phyloP scores from a whole-genome alignment of 495 filamentous ascomycete genomes.

The Hypomontagnella monticulosa region DNA sequence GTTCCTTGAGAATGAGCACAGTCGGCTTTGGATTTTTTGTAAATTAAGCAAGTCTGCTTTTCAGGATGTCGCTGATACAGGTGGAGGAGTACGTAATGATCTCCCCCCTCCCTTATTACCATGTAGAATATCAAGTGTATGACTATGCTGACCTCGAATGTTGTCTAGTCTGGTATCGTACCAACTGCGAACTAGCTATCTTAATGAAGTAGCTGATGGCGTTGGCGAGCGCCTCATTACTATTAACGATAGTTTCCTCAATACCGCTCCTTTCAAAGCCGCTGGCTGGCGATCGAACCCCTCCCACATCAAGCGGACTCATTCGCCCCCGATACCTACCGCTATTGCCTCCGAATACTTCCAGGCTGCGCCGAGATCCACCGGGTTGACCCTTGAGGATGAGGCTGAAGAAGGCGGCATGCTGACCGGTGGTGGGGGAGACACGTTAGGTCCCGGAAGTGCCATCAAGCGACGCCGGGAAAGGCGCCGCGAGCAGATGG shows the following conservation, averaged over 20 bases:
- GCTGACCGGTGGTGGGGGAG: slow-evolving; percentile 76
- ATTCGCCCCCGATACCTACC: slow-evolving; percentile 96
- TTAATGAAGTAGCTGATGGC: slow-evolving; percentile 90
- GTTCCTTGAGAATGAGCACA: slow-evolving; percentile 24
- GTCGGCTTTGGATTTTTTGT: slow-evolving; percentile 8
- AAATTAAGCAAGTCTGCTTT: slow-evolving; percentile 12
- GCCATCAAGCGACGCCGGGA: slow-evolving; percentile 64
- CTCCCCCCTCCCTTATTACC: slow-evolving; percentile 13
- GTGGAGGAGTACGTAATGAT: slow-evolving; percentile 85
- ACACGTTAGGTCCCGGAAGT: slow-evolving; percentile 74
- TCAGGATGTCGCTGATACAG: slow-evolving; percentile 88
- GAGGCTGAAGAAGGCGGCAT: slow-evolving; percentile 85
- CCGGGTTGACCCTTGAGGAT: slow-evolving; percentile 69
- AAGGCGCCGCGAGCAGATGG: slow-evolving; percentile 76
- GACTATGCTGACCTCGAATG: slow-evolving; percentile 17
- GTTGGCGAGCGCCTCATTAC: slow-evolving; percentile 95
- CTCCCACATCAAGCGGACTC: slow-evolving; percentile 83
- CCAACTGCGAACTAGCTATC: slow-evolving; percentile 90
- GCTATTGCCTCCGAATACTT: slow-evolving; percentile 92
- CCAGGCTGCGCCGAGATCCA: slow-evolving; percentile 67
- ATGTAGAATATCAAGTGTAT: neutral
- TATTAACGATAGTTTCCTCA: slow-evolving; percentile 88
- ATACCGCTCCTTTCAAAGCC: slow-evolving; percentile 92
- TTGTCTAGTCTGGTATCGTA: slow-evolving; percentile 83
- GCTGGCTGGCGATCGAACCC: slow-evolving; percentile 89